Evolutionary conservation across 768 basidiomycete genomes (phyloP).

Genomic region (Hortiboletus campestris): DNA sequence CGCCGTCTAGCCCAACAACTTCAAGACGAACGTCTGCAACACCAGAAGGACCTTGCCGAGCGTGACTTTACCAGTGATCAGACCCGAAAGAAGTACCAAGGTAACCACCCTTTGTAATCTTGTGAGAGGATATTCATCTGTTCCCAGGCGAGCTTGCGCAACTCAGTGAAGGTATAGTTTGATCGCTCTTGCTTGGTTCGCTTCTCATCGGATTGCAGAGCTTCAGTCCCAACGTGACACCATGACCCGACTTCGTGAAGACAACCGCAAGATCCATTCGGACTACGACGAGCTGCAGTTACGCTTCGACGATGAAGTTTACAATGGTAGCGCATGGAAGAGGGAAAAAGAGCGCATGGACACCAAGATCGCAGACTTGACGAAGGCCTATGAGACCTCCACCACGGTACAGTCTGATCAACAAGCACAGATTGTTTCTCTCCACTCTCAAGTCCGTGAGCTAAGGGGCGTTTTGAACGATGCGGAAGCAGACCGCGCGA

Average conservation of each 20-base stretch:
- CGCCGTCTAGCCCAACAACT: constrained; percentile 72
- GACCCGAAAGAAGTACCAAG: constrained; percentile 85
- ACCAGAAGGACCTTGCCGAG: constrained; percentile 77
- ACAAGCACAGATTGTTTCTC: constrained; percentile 77
- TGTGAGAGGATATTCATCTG: constrained; percentile 5
- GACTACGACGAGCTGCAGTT: constrained; percentile 75
- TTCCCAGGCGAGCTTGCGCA: constrained; percentile 69
- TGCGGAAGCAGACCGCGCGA: constrained; percentile 75
- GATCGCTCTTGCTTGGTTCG: not conserved
- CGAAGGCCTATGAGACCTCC: constrained; percentile 73
- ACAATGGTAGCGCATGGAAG: constrained; percentile 78
- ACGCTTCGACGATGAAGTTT: constrained; percentile 73
- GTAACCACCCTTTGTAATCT: constrained; percentile 34
- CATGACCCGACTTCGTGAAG: constrained; percentile 74
- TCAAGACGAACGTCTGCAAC: constrained; percentile 74
- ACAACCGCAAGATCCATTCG: constrained; percentile 73
- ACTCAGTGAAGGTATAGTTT: constrained; percentile 65
- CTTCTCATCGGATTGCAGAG: constrained; percentile 41
- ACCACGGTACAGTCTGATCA: constrained; percentile 74
- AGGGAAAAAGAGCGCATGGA: constrained; percentile 87
- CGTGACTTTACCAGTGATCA: constrained; percentile 77
- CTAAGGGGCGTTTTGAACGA: constrained; percentile 79
- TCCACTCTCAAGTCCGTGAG: constrained; percentile 85
- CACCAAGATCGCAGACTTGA: constrained; percentile 73
- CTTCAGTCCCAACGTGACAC: constrained; percentile 75